Base-by-base conservation (phyloP, 768 basidiomycete genomes). In the Dioszegia hungarica region DNA sequence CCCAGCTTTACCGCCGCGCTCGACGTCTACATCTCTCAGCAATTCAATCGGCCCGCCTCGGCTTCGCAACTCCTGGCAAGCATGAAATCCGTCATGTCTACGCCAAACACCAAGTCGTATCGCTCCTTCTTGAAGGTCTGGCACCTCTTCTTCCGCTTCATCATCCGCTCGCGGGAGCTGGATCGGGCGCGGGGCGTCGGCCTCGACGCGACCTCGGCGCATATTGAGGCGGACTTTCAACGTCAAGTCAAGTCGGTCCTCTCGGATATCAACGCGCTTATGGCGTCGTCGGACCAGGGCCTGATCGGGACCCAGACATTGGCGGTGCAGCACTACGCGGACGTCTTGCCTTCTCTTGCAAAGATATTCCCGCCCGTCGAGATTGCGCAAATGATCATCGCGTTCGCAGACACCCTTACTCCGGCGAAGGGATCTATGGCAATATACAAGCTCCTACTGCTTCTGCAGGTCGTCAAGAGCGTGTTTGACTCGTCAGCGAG, bases 241-340 rank as follows among this genome's bases (percentile, higher is more conserved):
- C 82, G 84, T 34, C 93, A 95, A 62, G 76, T 94, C 27, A 82
- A 83, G 17, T 78, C 84, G 3, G 87, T 95, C 71, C 79, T 98
- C 10, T 76, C 78, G 1, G 87, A 89, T 63, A 84, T 95, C 57
- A 94, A 89, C 64, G 80, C 83, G 41, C 86, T 98, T 84, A 94
- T 98, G 94, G 83, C 82, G 1, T 81, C 82, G 0, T 81, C 84
- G 2, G 91, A 90, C 0, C 81, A 85, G 5, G 84, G 88, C n/a
- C 87, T 95, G 73, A 90, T 98, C 46, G 94, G 94, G 48, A 94
- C 94, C 1, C 94, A 98, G 71, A 91, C 90, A 1, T 86, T 94
- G 58, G 91, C 91, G 5, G 80, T 95, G 12, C 90, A 93, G 70
- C 88, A 92, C 76, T 97, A 95, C 73, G 87, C 90, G 2, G 87